Evolutionary conservation across 768 basidiomycete species (phyloP).

Genomic region (Suillus subalutaceus): DNA sequence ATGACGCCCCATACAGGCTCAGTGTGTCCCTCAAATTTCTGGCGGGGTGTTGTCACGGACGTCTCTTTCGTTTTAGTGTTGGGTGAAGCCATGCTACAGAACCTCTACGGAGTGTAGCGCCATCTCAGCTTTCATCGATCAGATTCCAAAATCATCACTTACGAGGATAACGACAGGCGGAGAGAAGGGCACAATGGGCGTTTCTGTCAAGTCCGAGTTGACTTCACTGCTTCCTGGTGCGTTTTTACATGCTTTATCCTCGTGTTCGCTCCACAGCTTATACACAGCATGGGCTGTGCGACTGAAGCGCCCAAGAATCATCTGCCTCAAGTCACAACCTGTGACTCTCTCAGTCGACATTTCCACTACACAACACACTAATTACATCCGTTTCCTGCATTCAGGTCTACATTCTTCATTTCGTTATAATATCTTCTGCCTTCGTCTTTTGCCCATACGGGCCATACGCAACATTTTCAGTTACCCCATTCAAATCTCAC

Average conservation of each 20-base stretch:
- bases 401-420: too few species aligned
- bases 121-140: background rate
- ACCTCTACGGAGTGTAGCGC: background rate
- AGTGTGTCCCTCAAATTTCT: background rate
- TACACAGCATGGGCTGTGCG: background rate
- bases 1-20: background rate
- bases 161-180: background rate
- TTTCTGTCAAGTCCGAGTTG: background rate
- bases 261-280: background rate
- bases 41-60: background rate
- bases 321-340: background rate
- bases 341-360: too few species aligned
- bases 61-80: background rate
- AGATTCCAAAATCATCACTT: background rate
- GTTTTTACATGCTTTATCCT: background rate
- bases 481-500: too few species aligned
- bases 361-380: too few species aligned
- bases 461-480: too few species aligned
- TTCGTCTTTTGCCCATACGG: too few species aligned
- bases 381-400: too few species aligned
- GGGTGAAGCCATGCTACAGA: background rate
- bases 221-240: background rate
- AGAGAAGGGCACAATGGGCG: background rate
- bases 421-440: too few species aligned
- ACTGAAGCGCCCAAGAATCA: background rate